A percentile compares a stretch with the other conserved stretches of the same genome.
These are phyloP conservation scores for Paradendryphiella salina DNA, from an alignment of 2,329 filamentous ascomycete genomes.

Conservation along the genomic window DNA sequence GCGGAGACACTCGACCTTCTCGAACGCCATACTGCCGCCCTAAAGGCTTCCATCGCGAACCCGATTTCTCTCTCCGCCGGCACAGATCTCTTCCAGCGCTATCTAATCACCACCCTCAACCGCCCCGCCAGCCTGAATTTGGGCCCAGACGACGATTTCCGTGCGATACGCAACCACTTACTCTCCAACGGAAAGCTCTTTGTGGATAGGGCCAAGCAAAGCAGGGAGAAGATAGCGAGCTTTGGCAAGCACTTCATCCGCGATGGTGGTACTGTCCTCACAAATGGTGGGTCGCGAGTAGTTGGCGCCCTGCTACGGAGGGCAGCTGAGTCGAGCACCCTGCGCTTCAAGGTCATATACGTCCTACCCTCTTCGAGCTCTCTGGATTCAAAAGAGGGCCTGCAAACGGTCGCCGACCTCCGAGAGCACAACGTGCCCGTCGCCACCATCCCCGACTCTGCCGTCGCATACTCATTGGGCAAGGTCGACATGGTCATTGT, in stretches of 20 bases:
- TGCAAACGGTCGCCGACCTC: conserved; percentile 70
- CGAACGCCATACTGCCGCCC: conserved; percentile 71
- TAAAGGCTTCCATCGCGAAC: conserved; percentile 81
- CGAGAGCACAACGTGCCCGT: conserved; percentile 77
- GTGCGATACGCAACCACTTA: conserved; percentile 79
- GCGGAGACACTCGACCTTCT: conserved; percentile 91
- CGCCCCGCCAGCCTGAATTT: conserved; percentile 50
- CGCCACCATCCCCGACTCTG: conserved; percentile 74
- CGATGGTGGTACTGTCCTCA: conserved; percentile 81
- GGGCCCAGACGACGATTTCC: conserved; percentile 69
- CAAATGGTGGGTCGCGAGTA: conserved; percentile 83
- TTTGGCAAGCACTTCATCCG: conserved; percentile 77
- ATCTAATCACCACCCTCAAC: conserved; percentile 75
- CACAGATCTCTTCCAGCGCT: conserved; percentile 93
- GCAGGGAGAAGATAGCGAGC: conserved; percentile 78
- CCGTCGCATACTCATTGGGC: conserved; percentile 76
- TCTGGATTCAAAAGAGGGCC: conserved; percentile 60
- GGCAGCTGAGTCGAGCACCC: conserved; percentile 68
- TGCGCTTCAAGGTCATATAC: conserved; percentile 83
- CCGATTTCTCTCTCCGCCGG: conserved; percentile 90
- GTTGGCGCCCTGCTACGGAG: conserved; percentile 76
- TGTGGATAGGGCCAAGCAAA: conserved; percentile 81
- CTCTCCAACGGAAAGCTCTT: conserved; percentile 85
- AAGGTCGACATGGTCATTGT: conserved; percentile 71
- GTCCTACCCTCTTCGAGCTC: conserved; percentile 45